These are phyloP conservation scores for Brettanomyces naardenensis DNA, from an alignment of 805 yeast species.

Conservation along the genomic window DNA sequence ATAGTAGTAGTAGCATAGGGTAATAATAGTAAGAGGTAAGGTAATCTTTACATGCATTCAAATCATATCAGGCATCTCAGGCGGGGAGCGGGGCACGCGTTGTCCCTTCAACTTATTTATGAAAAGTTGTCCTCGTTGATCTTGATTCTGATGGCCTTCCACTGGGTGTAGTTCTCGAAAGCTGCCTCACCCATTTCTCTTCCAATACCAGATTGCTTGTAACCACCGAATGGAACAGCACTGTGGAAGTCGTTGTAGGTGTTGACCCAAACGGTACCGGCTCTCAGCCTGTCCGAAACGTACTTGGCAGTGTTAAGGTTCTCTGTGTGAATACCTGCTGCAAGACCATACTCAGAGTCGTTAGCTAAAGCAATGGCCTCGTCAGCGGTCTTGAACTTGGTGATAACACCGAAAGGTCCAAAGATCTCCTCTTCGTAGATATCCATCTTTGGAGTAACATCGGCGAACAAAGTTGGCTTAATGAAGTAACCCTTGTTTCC, in stretches of 20 bases:
- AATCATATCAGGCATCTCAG: no score
- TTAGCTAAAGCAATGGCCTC: slow-evolving; percentile 72
- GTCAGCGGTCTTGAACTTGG: slow-evolving; percentile 64
- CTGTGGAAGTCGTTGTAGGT: slow-evolving; percentile 63
- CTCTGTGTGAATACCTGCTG: slow-evolving; percentile 79
- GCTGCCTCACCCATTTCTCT: slow-evolving; percentile 69
- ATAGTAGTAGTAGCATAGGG: no score
- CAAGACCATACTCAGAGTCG: slow-evolving; percentile 74
- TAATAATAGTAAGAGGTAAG: no score
- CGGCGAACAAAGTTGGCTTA: slow-evolving; percentile 81
- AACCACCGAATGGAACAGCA: slow-evolving; percentile 66
- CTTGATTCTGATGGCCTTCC: slow-evolving; percentile 54
- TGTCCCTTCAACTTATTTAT: no score
- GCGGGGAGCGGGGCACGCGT: no score
- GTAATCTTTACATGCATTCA: no score
- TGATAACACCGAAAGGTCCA: slow-evolving; percentile 78
- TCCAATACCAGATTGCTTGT: slow-evolving; percentile 60
- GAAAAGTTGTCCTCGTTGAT: no score
- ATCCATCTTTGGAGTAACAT: slow-evolving; percentile 64
- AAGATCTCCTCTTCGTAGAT: slow-evolving; percentile 87
- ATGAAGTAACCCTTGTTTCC: slow-evolving; percentile 67
- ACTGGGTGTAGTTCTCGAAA: slow-evolving; percentile 56
- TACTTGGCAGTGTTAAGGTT: slow-evolving; percentile 58
- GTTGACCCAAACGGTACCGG: slow-evolving; percentile 82
- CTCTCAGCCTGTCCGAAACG: slow-evolving; percentile 58